Evolutionary conservation across 140 eudicot species (phyloP).

Genomic region (Bidens hawaiensis): DNA sequence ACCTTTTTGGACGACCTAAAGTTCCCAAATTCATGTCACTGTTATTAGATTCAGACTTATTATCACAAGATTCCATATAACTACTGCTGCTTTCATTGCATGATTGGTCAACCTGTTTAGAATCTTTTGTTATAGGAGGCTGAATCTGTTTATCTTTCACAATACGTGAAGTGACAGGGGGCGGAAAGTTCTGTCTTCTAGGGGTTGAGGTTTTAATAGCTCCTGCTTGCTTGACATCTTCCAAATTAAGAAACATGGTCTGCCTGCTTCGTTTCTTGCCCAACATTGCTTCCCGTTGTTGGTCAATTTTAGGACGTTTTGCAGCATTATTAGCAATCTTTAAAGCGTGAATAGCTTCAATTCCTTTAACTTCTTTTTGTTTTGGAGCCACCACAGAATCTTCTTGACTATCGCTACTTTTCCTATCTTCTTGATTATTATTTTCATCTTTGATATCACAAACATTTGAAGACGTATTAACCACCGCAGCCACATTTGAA

Average conservation of each 20-base stretch:
- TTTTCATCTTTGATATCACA: constrained; percentile 33
- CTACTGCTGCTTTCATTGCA: constrained; percentile 47
- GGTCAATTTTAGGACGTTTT: constrained; percentile 78
- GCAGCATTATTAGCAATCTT: constrained; percentile 63
- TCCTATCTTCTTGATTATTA: constrained; percentile 32
- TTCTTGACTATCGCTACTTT: constrained; percentile 46
- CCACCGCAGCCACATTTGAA: constrained; percentile 9
- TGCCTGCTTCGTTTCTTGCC: constrained; percentile 93
- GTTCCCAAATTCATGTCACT: constrained; percentile 55
- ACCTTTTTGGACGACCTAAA: constrained; percentile 59
- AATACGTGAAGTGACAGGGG: constrained; percentile 51
- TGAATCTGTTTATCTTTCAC: constrained; percentile 67
- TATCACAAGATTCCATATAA: constrained; percentile 58
- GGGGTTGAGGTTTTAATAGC: constrained; percentile 68
- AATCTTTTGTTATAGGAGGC: constrained; percentile 39
- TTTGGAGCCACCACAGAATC: constrained; percentile 48
- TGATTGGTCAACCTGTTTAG: constrained; percentile 47
- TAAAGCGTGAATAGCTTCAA: constrained; percentile 71
- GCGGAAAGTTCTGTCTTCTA: constrained; percentile 65
- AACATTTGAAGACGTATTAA: constrained; percentile 12
- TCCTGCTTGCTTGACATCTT: constrained; percentile 88
- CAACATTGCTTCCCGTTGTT: constrained; percentile 86
- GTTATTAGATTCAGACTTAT: constrained; percentile 57
- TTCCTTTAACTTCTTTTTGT: constrained; percentile 60
- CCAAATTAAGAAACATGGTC: constrained; percentile 88